A percentile compares a stretch with the other conserved stretches of the same genome.
Conservation (phyloP, 345 rosid genomes). For the Gossypium mustelinum region DNA sequence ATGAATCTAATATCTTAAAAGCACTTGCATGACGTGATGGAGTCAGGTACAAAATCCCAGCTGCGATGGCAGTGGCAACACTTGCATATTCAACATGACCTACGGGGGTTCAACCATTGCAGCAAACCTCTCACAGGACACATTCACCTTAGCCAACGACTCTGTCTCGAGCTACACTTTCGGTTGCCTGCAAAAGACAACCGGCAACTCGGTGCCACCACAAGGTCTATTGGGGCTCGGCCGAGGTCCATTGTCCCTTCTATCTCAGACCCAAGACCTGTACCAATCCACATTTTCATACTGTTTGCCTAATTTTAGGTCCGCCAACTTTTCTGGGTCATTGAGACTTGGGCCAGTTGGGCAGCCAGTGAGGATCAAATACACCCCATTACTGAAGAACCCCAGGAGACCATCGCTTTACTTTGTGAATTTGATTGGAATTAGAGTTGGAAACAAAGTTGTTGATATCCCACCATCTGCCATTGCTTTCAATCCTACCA, state of each 20-base stretch:
- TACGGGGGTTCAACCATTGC: conserved; percentile 72
- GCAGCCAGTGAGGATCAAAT: conserved; percentile 73
- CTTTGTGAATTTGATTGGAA: conserved; percentile 68
- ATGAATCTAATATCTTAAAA: no score
- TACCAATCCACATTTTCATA: conserved; percentile 81
- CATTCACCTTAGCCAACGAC: conserved; percentile 55
- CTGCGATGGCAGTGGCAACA: conserved; percentile 43
- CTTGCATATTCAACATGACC: conserved; percentile 76
- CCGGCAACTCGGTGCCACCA: conserved; percentile 68
- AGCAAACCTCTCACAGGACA: conserved; percentile 67
- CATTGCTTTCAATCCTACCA: conserved; percentile 61
- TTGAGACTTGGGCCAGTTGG: conserved; percentile 71
- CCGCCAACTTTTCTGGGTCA: conserved; percentile 75
- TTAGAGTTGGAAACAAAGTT: conserved; percentile 63
- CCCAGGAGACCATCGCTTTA: conserved; percentile 83
- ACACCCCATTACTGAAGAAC: conserved; percentile 73
- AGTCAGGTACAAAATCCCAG: conserved; percentile 62
- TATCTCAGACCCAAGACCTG: conserved; percentile 67
- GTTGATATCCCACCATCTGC: conserved; percentile 70
- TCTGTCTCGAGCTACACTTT: conserved; percentile 60
- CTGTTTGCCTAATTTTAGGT: conserved; percentile 80
- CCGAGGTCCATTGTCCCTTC: conserved; percentile 76
- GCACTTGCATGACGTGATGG: neutral
- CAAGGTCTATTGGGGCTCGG: conserved; percentile 88
- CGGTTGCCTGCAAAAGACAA: conserved; percentile 66